Conservation (phyloP, 805 yeast genomes). For the Kurtzmaniella fragi region DNA sequence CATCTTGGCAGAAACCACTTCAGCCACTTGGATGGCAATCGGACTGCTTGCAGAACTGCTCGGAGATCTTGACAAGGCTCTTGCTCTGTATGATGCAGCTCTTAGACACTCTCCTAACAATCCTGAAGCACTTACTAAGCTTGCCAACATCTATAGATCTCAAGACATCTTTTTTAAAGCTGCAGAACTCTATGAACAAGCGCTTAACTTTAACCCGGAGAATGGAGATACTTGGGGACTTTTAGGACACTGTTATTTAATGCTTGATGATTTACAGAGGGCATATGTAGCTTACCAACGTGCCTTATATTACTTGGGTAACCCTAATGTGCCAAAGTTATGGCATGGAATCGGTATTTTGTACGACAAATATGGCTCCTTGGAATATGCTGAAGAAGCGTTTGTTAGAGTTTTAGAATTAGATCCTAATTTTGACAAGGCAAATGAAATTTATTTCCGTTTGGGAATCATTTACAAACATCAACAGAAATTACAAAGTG, state of each 20-base stretch:
- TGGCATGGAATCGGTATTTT: constrained; percentile 99
- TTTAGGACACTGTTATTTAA: constrained; percentile 91
- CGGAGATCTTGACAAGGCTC: constrained; percentile 86
- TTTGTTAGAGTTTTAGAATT: constrained; percentile 92
- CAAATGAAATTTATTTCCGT: constrained; percentile 93
- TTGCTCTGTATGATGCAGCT: constrained; percentile 83
- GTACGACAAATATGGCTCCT: constrained; percentile 91
- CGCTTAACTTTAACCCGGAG: constrained; percentile 74
- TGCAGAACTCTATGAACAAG: constrained; percentile 88
- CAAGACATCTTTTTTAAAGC: constrained; percentile 91
- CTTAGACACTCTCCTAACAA: constrained; percentile 81
- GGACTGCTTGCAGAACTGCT: constrained; percentile 87
- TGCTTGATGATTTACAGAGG: constrained; percentile 93
- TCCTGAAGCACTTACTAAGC: constrained; percentile 75
- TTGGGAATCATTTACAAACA: constrained; percentile 95
- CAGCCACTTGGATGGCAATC: constrained; percentile 84
- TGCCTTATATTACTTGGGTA: constrained; percentile 83
- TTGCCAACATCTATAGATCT: constrained; percentile 85
- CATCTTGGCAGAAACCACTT: constrained; percentile 47
- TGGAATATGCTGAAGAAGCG: constrained; percentile 98
- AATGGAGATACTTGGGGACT: constrained; percentile 98
- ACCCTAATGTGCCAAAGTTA: constrained; percentile 91
- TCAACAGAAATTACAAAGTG: constrained; percentile 80
- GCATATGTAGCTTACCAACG: constrained; percentile 97
- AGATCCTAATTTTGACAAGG: constrained; percentile 94